These are phyloP conservation scores for Calonectria multiphialidica DNA, from an alignment of 2,329 filamentous ascomycete genomes.

Conservation along the genomic window DNA sequence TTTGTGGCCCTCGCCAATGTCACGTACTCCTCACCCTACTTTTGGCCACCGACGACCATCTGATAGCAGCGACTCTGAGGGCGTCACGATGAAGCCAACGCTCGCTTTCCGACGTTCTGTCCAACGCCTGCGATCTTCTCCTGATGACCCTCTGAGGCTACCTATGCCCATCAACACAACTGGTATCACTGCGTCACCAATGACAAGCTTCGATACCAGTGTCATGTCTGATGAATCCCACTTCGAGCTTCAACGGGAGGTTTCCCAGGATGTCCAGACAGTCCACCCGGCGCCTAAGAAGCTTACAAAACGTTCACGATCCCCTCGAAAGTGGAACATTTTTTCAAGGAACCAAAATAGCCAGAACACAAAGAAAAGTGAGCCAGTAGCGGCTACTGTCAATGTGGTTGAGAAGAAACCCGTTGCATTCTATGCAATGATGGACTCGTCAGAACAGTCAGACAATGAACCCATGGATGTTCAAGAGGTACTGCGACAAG, in stretches of 20 bases:
- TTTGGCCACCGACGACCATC: conserved; percentile 58
- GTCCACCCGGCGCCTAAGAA: conserved; percentile 61
- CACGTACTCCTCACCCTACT: conserved; percentile 48
- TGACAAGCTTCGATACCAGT: conserved; percentile 69
- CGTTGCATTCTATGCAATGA: conserved; percentile 71
- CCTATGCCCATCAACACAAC: conserved; percentile 66
- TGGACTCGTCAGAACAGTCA: conserved; percentile 70
- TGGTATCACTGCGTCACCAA: conserved; percentile 58
- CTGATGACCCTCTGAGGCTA: conserved; percentile 59
- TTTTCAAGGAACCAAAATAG: conserved; percentile 68
- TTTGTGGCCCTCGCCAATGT: conserved; percentile 67
- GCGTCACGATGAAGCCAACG: conserved; percentile 59
- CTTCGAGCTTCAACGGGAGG: conserved; percentile 54
- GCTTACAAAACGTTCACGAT: conserved; percentile 65
- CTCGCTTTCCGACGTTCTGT: conserved; percentile 68
- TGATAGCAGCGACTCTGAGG: conserved; percentile 69
- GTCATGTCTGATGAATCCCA: conserved; percentile 69
- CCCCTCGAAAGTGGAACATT: conserved; percentile 73
- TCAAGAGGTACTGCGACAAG: conserved; percentile 63
- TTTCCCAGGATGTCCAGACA: conserved; percentile 44
- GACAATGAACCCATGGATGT: conserved; percentile 56
- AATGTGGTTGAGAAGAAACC: conserved; percentile 63
- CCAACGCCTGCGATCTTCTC: conserved; percentile 61
- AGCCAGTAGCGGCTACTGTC: conserved; percentile 62
- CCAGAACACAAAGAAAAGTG: conserved; percentile 52